phyloP scores from a whole-genome alignment of 1,139 yeast species.

The Suhomyces bokatorum region DNA sequence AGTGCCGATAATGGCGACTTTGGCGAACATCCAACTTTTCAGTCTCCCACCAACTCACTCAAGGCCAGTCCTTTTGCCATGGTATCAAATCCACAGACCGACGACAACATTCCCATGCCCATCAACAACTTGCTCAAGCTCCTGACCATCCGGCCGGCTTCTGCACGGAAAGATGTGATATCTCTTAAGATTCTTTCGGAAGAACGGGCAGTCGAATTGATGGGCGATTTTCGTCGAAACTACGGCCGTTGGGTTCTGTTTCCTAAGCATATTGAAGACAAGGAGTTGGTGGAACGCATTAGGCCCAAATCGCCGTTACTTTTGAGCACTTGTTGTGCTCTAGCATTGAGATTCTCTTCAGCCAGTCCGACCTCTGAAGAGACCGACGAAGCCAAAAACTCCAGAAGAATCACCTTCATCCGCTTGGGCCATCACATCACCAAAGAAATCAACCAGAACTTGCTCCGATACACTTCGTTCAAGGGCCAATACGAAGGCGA shows the following conservation, averaged over 20 bases:
- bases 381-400: slow-evolving; percentile 20
- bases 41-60: slow-evolving; percentile 42
- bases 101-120: slow-evolving; percentile 43
- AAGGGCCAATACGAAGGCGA: slow-evolving; percentile 28
- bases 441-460: slow-evolving; percentile 46
- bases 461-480: slow-evolving; percentile 32
- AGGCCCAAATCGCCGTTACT: slow-evolving; percentile 59
- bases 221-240: slow-evolving; percentile 61
- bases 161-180: slow-evolving; percentile 42
- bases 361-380: slow-evolving; percentile 25
- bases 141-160: slow-evolving; percentile 10
- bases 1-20: background rate
- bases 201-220: slow-evolving; percentile 49
- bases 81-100: slow-evolving; percentile 34
- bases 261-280: slow-evolving; percentile 55
- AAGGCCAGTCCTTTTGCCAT: slow-evolving; percentile 53
- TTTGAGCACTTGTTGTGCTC: slow-evolving; percentile 63
- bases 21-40: slow-evolving; percentile 29
- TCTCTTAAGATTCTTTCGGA: slow-evolving; percentile 50
- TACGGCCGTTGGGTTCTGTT: slow-evolving; percentile 81
- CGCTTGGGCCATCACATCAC: slow-evolving; percentile 32
- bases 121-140: slow-evolving; percentile 42
- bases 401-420: slow-evolving; percentile 22
- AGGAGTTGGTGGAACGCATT: slow-evolving; percentile 52
- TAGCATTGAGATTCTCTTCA: slow-evolving; percentile 54